These are phyloP conservation scores for Lepidium didymum DNA, from an alignment of 345 rosid species.

Conservation along the genomic window DNA sequence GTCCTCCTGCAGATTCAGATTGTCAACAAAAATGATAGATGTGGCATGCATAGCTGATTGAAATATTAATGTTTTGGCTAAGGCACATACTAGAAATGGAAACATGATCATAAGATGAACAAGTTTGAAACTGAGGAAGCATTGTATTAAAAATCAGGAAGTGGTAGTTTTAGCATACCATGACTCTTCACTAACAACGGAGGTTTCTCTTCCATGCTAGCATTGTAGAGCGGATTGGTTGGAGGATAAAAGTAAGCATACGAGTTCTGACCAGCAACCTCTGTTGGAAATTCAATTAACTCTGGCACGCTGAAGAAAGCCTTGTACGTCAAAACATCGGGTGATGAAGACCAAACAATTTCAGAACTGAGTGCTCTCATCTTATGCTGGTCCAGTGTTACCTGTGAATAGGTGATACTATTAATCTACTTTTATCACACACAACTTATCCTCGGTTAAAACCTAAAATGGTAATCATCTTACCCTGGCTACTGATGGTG, in stretches of 20 bases:
- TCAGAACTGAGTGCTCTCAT: slow-evolving; percentile 43
- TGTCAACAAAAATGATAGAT: not conserved
- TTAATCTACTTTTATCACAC: not conserved
- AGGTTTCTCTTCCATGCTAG: slow-evolving; percentile 71
- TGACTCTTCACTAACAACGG: slow-evolving; percentile 85
- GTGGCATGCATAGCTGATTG: not conserved
- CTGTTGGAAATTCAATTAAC: slow-evolving; percentile 85
- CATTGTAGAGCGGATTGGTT: slow-evolving; percentile 54
- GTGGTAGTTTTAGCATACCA: slow-evolving; percentile 39
- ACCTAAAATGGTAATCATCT: not conserved
- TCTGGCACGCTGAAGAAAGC: slow-evolving; percentile 77
- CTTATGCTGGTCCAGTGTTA: slow-evolving; percentile 53
- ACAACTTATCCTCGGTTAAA: not conserved
- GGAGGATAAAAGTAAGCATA: slow-evolving; percentile 91
- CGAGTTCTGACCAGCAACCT: slow-evolving; percentile 72
- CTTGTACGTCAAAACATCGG: slow-evolving; percentile 56
- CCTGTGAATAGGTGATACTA: slow-evolving; percentile 37
- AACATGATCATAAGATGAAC: not conserved
- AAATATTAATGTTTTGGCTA: not conserved
- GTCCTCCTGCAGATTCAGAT: slow-evolving; percentile 65
- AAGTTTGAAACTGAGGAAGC: not conserved
- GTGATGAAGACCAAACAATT: slow-evolving; percentile 85
- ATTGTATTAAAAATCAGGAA: not conserved
- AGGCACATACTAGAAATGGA: not conserved
- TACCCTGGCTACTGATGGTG: slow-evolving; percentile 89